phyloP scores from a whole-genome alignment of 1,284 basidiomycete genomes.

The Exsudoporus floridanus region DNA sequence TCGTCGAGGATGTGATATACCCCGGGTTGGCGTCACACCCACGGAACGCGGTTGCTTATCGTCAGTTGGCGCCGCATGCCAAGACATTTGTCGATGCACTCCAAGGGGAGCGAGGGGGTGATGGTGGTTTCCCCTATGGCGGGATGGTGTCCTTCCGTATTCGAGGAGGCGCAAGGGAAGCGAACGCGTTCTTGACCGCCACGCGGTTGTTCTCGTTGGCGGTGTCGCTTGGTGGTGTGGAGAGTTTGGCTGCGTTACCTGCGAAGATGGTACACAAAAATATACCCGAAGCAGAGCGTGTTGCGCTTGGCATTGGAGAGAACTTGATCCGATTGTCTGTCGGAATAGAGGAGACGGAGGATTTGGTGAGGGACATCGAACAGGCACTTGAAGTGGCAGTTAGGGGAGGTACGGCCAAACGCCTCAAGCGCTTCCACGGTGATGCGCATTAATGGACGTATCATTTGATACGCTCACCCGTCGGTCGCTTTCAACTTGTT shows the following conservation, averaged over 20 bases:
- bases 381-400: slow-evolving; percentile 61
- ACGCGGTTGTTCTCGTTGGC: slow-evolving; percentile 81
- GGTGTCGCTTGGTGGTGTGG: slow-evolving; percentile 89
- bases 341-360: slow-evolving; percentile 86
- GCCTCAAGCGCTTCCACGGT: slow-evolving; percentile 3
- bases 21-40: slow-evolving; percentile 72
- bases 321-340: slow-evolving; percentile 83
- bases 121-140: slow-evolving; percentile 75
- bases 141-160: slow-evolving; percentile 83
- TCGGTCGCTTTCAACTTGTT: background rate
- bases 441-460: background rate
- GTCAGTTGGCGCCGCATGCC: slow-evolving; percentile 68
- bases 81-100: slow-evolving; percentile 60
- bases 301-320: slow-evolving; percentile 76
- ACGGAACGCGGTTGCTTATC: slow-evolving; percentile 63
- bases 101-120: slow-evolving; percentile 33
- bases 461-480: background rate
- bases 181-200: slow-evolving; percentile 70
- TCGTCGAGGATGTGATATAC: slow-evolving; percentile 81
- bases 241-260: slow-evolving; percentile 85
- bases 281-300: slow-evolving; percentile 72
- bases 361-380: slow-evolving; percentile 76
- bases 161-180: slow-evolving; percentile 51
- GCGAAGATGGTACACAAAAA: slow-evolving; percentile 83
- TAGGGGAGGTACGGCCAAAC: slow-evolving; percentile 8